Conservation (phyloP, 2,329 filamentous ascomycete genomes). For the Ophiostoma quercus region DNA sequence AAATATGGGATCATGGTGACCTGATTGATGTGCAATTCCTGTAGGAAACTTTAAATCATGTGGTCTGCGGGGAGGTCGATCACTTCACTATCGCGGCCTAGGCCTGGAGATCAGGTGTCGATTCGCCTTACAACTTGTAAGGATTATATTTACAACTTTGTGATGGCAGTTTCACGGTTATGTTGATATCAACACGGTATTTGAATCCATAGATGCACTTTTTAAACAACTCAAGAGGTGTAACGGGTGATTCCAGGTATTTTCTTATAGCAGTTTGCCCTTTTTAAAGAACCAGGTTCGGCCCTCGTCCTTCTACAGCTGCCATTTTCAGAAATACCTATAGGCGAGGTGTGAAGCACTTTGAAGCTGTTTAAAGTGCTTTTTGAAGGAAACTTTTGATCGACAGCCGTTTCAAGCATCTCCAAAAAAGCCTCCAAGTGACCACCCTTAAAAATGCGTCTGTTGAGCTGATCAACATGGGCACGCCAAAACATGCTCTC, state of each 20-base stretch:
- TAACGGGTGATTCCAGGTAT: background rate
- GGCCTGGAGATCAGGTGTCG: background rate
- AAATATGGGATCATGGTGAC: background rate
- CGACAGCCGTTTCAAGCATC: background rate
- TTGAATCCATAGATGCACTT: background rate
- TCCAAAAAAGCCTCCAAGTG: background rate
- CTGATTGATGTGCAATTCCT: background rate
- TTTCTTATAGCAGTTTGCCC: background rate
- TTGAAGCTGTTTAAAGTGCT: background rate
- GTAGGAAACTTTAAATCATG: background rate
- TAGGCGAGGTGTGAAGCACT: background rate
- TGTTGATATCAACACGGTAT: background rate
- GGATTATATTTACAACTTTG: background rate
- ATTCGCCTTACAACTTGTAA: background rate
- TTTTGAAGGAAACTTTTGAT: background rate
- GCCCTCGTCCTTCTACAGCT: background rate
- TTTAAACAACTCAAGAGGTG: background rate
- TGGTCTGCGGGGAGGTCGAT: background rate
- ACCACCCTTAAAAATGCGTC: background rate
- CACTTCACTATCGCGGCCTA: background rate
- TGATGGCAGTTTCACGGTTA: background rate
- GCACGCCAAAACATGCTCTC: background rate
- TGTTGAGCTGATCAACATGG: background rate
- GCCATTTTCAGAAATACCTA: background rate
- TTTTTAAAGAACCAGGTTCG: background rate